Percentiles rank a stretch among this genome's conserved stretches.
These are phyloP conservation scores for Parastagonospora nodorum DNA, from an alignment of 2,329 filamentous ascomycete genomes.

Conservation along the genomic window DNA sequence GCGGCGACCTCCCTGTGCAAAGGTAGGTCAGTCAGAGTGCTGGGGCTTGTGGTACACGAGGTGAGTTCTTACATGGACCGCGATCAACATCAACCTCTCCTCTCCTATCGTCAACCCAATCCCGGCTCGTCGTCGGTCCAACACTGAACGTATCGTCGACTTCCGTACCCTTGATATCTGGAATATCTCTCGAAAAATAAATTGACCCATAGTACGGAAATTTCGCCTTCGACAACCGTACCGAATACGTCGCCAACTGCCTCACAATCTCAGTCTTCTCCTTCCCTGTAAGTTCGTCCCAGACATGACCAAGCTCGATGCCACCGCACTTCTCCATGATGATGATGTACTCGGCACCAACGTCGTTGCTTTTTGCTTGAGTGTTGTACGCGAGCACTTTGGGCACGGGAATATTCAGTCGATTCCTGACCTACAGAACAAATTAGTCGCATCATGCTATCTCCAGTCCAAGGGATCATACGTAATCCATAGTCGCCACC, in stretches of 20 bases:
- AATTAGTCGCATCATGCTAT: not conserved
- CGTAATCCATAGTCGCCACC: slow-evolving; percentile 37
- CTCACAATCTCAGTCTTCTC: slow-evolving; percentile 7
- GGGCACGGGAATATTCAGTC: slow-evolving; percentile 30
- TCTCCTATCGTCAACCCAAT: slow-evolving; percentile 3
- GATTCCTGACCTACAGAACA: slow-evolving; percentile 18
- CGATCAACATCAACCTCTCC: too few species aligned
- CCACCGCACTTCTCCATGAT: slow-evolving; percentile 27
- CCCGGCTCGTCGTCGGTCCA: slow-evolving; percentile 3
- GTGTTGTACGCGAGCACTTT: slow-evolving; percentile 34
- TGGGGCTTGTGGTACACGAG: too few species aligned
- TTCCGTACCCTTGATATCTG: slow-evolving; percentile 4
- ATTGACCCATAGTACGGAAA: slow-evolving; percentile 12
- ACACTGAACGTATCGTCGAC: slow-evolving; percentile 2
- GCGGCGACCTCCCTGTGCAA: too few species aligned
- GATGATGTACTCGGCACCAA: slow-evolving; percentile 28
- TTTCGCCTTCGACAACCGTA: slow-evolving; percentile 7
- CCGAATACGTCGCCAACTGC: slow-evolving; percentile 3
- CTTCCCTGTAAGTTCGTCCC: slow-evolving; percentile 13
- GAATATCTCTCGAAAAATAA: slow-evolving; percentile 11
- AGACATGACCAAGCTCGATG: slow-evolving; percentile 30
- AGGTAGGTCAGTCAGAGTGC: too few species aligned
- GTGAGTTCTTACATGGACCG: too few species aligned
- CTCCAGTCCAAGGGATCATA: slow-evolving; percentile 1
- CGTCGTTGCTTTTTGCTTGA: slow-evolving; percentile 14